phyloP scores from a whole-genome alignment of 2,329 filamentous ascomycete species.

The Cercospora sesami region DNA sequence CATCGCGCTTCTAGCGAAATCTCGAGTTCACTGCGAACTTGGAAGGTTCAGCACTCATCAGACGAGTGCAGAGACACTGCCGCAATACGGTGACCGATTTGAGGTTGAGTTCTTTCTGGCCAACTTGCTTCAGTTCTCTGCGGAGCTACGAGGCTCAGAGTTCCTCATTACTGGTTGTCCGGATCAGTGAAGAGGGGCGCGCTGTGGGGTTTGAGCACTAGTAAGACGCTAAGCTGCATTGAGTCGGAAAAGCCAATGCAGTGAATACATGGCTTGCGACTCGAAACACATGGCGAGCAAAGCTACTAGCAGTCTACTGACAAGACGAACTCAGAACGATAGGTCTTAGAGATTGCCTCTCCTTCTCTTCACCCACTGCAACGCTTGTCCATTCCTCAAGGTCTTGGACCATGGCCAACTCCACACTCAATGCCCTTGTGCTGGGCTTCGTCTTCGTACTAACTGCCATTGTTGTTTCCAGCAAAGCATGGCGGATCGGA shows the following conservation, averaged over 20 bases:
- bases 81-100: background rate
- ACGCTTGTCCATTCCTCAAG: background rate
- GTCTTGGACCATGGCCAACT: background rate
- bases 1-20: background rate
- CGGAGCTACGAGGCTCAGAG: background rate
- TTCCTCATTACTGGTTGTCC: background rate
- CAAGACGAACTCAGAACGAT: background rate
- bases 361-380: background rate
- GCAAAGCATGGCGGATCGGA: background rate
- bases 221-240: background rate
- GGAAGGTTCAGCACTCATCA: background rate
- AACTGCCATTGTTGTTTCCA: background rate
- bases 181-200: background rate
- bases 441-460: background rate
- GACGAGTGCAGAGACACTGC: background rate
- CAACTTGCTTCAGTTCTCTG: background rate
- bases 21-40: background rate
- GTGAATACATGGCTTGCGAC: background rate
- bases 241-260: background rate
- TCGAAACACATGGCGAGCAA: background rate
- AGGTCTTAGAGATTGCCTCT: background rate
- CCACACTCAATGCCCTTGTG: background rate
- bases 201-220: background rate
- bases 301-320: background rate
- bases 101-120: background rate